Percentiles rank a stretch among this genome's conserved stretches.
These are phyloP conservation scores for Cyphellophora europaea DNA, from an alignment of 2,329 filamentous ascomycete species.

Conservation along the genomic window DNA sequence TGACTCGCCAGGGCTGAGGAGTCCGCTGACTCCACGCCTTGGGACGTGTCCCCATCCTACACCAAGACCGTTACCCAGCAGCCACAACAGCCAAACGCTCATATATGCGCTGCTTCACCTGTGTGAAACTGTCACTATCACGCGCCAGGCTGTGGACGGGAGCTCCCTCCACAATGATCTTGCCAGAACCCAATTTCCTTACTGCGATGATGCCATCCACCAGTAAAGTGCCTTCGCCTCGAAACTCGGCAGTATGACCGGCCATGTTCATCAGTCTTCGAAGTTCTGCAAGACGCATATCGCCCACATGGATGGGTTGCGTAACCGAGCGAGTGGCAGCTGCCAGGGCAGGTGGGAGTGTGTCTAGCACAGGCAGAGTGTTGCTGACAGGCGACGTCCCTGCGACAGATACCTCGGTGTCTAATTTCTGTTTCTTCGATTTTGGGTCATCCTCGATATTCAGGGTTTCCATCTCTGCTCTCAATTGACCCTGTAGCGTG, in stretches of 20 bases:
- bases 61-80: constrained; percentile 48
- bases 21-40: too few species aligned
- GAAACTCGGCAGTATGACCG: constrained; percentile 83
- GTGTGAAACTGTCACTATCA: constrained; percentile 64
- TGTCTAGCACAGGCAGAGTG: constrained; percentile 46
- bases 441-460: constrained; percentile 35
- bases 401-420: constrained; percentile 33
- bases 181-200: constrained; percentile 75
- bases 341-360: constrained; percentile 51
- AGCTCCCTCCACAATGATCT: constrained; percentile 77
- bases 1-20: too few species aligned
- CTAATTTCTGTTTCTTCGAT: constrained; percentile 42
- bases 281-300: constrained; percentile 79
- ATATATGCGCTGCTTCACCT: constrained; percentile 85
- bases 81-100: constrained; percentile 86
- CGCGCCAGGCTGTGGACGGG: constrained; percentile 43
- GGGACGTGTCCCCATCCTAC: too few species aligned
- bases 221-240: constrained; percentile 83
- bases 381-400: constrained; percentile 13
- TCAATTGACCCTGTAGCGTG: constrained; percentile 70
- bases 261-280: constrained; percentile 71
- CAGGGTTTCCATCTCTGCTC: constrained; percentile 34
- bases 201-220: constrained; percentile 85
- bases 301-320: constrained; percentile 88
- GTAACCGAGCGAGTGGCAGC: constrained; percentile 67